These are phyloP conservation scores for Symmetrospora coprosmae DNA, from an alignment of 768 basidiomycete genomes.

Conservation along the genomic window DNA sequence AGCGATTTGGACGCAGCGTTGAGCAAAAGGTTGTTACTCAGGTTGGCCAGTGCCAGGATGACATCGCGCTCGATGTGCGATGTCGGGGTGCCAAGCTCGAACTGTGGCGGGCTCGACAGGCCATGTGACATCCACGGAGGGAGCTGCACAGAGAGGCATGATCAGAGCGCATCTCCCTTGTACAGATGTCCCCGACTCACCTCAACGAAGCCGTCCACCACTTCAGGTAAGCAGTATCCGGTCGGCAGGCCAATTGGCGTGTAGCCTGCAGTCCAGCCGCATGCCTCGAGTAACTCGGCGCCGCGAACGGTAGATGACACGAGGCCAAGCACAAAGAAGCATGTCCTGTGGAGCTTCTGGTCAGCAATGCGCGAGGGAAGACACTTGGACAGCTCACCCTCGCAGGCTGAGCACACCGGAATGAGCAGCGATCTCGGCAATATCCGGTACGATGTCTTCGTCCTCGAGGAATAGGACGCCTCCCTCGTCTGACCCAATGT, in stretches of 20 bases:
- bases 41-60: constrained; percentile 75
- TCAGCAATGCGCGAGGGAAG: background rate
- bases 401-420: constrained; percentile 78
- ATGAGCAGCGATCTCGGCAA: constrained; percentile 78
- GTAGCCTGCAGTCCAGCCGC: constrained; percentile 79
- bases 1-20: constrained; percentile 83
- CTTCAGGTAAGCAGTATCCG: constrained; percentile 77
- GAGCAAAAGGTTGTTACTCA: constrained; percentile 89
- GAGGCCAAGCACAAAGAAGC: constrained; percentile 85
- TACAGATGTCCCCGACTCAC: constrained; percentile 28
- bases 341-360: constrained; percentile 49
- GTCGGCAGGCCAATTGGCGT: constrained; percentile 74
- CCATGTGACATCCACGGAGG: constrained; percentile 16
- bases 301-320: constrained; percentile 84
- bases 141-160: constrained; percentile 17
- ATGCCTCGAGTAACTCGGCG: constrained; percentile 81
- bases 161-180: background rate
- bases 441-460: constrained; percentile 77
- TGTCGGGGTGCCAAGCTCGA: constrained; percentile 48
- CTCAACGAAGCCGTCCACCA: constrained; percentile 61
- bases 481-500: constrained; percentile 75
- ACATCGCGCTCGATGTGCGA: constrained; percentile 64
- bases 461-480: constrained; percentile 92
- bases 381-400: constrained; percentile 51
- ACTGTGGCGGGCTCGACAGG: background rate